Base-by-base conservation (phyloP, 2,329 filamentous ascomycete genomes). In the Fonsecaea erecta region DNA sequence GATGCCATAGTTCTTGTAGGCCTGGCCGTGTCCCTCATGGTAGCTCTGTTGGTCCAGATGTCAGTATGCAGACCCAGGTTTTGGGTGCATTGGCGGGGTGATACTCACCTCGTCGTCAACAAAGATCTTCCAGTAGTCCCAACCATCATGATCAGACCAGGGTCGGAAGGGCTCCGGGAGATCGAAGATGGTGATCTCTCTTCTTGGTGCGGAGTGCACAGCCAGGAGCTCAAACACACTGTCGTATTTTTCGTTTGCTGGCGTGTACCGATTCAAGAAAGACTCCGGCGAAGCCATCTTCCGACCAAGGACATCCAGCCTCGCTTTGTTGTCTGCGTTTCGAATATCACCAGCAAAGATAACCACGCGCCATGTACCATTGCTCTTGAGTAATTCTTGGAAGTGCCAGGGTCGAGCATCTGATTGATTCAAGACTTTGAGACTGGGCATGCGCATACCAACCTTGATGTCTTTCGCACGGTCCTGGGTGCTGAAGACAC, bases 331-430 rank as follows among this genome's bases (percentile, higher is more conserved):
- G 28, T 30, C 28, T 30, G 28, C 28, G 28, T 30, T 30, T 3
- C 28, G 28, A 1, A 91, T 75, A 67, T 88, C 79, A 0, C 88
- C 88, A 0, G 86, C 81, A 69, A 91, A 90, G 1, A 91, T 76
- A 24, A 79, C 62, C 26, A 79, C 51, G 5, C 76, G 69, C 74
- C 76, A 80, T 18, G 73, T 71, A 1, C 78, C 78, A 34, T 77
- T 76, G 54, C 73, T 75, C 34, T 73, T 71, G 9, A 80, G 69
- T 5, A 75, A 67, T 34, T 76, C 73, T 48, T 76, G 73, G 7
- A 79, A 70, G 24, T 79, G 77, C 72, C 71, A 76, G 18, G 77
- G 76, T 4, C 73, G 73, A 3, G 75, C 77, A 64, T 78, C 77
- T 5, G 75, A 63, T 56, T 78, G 76, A 60, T 73, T 75, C 28